These are phyloP conservation scores for Populus trichocarpa DNA, from an alignment of 441 rosid species.

Conservation along the genomic window DNA sequence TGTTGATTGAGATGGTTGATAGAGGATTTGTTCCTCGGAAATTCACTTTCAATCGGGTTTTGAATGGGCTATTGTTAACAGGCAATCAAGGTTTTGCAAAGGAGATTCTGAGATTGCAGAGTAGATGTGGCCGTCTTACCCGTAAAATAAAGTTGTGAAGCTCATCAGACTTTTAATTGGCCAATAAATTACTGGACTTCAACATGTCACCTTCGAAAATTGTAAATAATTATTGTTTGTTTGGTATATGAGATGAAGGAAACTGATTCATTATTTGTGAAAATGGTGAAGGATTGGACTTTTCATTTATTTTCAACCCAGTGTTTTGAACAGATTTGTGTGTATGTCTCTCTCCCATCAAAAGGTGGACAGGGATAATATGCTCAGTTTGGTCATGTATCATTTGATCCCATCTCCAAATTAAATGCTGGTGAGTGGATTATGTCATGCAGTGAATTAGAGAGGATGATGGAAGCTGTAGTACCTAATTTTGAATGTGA, in stretches of 20 bases:
- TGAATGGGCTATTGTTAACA: constrained; percentile 77
- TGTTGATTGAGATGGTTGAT: constrained; percentile 86
- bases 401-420: neutral
- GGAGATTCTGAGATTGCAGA: constrained; percentile 72
- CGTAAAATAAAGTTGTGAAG: constrained; percentile 56
- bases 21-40: constrained; percentile 83
- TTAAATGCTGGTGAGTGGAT: neutral
- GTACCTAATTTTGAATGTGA: neutral
- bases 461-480: neutral
- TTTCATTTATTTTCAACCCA: no score
- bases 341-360: neutral
- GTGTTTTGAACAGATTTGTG: neutral
- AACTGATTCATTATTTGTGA: neutral
- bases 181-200: neutral
- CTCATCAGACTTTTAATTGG: neutral
- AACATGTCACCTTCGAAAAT: neutral
- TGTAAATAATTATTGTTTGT: neutral
- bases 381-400: neutral
- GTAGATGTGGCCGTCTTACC: constrained; percentile 59
- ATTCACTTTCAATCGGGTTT: constrained; percentile 67
- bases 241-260: neutral
- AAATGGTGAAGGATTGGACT: neutral
- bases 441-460: neutral
- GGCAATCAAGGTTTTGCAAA: constrained; percentile 78
- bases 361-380: neutral